These are phyloP conservation scores for Alternaria angustiovoidea DNA, from an alignment of 2,329 filamentous ascomycete genomes.

Conservation along the genomic window DNA sequence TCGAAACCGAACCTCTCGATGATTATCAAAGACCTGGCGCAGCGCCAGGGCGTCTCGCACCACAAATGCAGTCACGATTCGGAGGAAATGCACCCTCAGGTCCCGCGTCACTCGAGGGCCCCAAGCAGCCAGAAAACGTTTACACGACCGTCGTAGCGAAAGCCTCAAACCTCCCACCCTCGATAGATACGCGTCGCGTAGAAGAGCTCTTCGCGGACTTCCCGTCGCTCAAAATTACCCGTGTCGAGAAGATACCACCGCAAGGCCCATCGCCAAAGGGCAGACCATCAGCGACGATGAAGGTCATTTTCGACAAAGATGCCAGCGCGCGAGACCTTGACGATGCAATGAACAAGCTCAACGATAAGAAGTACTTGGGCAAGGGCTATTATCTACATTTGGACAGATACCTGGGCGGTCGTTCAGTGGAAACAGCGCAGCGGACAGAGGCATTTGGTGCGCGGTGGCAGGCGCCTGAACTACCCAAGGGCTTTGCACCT, in stretches of 20 bases:
- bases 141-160: constrained; percentile 43
- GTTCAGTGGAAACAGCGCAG: constrained; percentile 33
- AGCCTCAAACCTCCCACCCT: constrained; percentile 44
- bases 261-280: constrained; percentile 28
- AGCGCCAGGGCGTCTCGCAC: constrained; percentile 21
- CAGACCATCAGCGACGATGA: constrained; percentile 40
- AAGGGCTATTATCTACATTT: constrained; percentile 46
- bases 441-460: constrained; percentile 43
- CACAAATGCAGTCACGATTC: constrained; percentile 27
- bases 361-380: constrained; percentile 46
- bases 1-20: constrained; percentile 36
- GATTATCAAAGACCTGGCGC: constrained; percentile 26
- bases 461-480: constrained; percentile 38
- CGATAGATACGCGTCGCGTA: constrained; percentile 33
- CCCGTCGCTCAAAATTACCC: constrained; percentile 43
- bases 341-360: constrained; percentile 43
- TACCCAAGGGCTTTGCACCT: constrained; percentile 40
- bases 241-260: constrained; percentile 39
- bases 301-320: constrained; percentile 44
- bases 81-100: constrained; percentile 21
- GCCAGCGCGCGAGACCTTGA: constrained; percentile 39
- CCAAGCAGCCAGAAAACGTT: constrained; percentile 34
- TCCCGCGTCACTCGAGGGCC: constrained; percentile 22
- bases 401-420: constrained; percentile 42
- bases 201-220: constrained; percentile 43